phyloP scores from a whole-genome alignment of 2,329 filamentous ascomycete genomes.

The Pseudopithomyces chartarum region DNA sequence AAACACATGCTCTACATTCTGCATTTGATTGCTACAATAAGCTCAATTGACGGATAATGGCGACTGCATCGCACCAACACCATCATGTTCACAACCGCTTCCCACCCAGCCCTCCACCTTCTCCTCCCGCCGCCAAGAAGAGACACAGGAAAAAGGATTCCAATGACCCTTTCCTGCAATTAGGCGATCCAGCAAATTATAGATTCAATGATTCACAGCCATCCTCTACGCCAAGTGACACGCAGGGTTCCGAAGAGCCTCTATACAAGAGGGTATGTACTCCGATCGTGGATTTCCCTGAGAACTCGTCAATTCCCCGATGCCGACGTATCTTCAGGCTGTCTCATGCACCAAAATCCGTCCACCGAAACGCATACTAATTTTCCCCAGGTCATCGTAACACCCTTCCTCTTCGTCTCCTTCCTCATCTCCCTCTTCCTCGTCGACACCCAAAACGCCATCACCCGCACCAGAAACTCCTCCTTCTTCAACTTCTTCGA shows the following conservation, averaged over 20 bases:
- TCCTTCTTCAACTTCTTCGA: conserved; percentile 38
- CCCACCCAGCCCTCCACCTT: conserved; percentile 20
- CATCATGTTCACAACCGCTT: neutral
- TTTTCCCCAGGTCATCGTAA: conserved; percentile 20
- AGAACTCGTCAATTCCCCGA: neutral
- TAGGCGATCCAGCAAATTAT: conserved; percentile 9
- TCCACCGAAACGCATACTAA: neutral
- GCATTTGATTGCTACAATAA: neutral
- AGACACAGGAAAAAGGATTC: conserved; percentile 15
- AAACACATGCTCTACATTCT: neutral
- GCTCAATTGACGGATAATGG: neutral
- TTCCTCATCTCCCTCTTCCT: conserved; percentile 15
- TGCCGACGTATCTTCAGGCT: no score
- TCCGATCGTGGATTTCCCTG: neutral
- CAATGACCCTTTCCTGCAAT: conserved; percentile 25
- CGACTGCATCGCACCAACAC: neutral
- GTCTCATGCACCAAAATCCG: neutral
- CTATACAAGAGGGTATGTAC: conserved; percentile 3
- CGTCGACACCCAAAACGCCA: conserved; percentile 4
- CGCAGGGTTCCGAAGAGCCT: conserved; percentile 2
- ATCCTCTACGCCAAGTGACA: conserved; percentile 11
- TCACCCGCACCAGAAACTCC: conserved; percentile 18
- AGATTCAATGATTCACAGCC: conserved; percentile 11
- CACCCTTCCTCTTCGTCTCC: conserved; percentile 21
- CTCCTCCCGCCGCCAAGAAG: conserved; percentile 10